Conservation (phyloP, 192 early-diverging fungal species). For the Blastocladiella britannica region DNA sequence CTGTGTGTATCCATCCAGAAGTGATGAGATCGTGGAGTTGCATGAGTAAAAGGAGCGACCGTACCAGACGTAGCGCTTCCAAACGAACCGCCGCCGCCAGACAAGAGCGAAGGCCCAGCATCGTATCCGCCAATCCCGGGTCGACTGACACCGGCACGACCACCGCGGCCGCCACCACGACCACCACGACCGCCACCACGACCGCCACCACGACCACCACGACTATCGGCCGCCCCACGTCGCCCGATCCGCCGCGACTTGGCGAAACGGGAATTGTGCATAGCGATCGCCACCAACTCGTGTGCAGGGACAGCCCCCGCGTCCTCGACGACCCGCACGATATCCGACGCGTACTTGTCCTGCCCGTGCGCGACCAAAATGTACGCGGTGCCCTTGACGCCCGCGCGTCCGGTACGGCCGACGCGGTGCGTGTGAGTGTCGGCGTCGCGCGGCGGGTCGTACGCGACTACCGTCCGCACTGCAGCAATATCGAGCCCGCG, state of each 20-base stretch:
- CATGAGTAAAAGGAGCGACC: neutral
- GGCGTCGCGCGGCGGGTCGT: conserved; percentile 59
- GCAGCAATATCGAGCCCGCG: conserved; percentile 63
- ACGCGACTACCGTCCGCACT: conserved; percentile 56
- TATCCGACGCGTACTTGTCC: conserved; percentile 36
- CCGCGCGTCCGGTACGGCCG: conserved; percentile 48
- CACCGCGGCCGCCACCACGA: neutral
- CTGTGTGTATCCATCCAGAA: neutral
- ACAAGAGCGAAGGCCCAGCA: too few species aligned
- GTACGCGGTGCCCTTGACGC: conserved; percentile 42
- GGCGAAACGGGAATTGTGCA: conserved; percentile 7
- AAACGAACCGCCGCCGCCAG: too few species aligned
- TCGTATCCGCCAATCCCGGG: too few species aligned
- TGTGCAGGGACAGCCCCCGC: conserved; percentile 24
- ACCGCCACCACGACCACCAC: neutral
- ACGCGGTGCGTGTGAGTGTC: conserved; percentile 65
- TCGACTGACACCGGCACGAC: neutral
- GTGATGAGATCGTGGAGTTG: neutral
- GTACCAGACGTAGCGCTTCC: neutral
- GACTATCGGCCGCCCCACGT: too few species aligned
- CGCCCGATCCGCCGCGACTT: neutral
- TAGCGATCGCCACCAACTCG: conserved; percentile 18
- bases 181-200: neutral
- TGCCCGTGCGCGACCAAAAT: conserved; percentile 41
- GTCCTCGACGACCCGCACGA: conserved; percentile 38